Evolutionary conservation across 495 filamentous ascomycete species (phyloP).

Genomic region (Tricharina praecox): DNA sequence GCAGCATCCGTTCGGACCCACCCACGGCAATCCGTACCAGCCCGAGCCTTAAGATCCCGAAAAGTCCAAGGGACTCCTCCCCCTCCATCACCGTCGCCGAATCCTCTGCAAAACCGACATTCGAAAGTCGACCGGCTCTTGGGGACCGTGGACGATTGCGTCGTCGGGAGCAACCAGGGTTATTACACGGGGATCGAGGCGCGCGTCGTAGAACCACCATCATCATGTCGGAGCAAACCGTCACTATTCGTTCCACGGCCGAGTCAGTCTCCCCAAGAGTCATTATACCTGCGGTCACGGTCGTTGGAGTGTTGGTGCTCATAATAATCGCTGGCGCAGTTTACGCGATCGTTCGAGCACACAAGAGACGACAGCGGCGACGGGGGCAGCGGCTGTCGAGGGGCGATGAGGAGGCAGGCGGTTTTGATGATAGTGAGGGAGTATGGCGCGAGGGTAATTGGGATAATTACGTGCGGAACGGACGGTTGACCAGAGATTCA

Average conservation of each 20-base stretch:
- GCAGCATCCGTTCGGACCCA: not conserved
- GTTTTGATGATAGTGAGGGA: not conserved
- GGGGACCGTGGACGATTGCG: not conserved
- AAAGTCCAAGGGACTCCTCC: not conserved
- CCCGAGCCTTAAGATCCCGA: not conserved
- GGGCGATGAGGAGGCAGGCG: not conserved
- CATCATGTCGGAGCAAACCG: conserved; percentile 1
- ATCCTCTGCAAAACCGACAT: not conserved
- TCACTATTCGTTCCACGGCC: conserved; percentile 1
- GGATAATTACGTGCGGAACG: conserved; percentile 1
- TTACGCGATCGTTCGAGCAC: conserved; percentile 22
- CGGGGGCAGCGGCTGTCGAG: conserved; percentile 5
- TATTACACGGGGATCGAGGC: not conserved
- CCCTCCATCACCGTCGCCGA: not conserved
- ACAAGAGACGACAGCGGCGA: conserved; percentile 13
- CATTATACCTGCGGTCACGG: conserved; percentile 21
- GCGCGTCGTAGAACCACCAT: not conserved
- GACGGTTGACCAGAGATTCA: conserved; percentile 6
- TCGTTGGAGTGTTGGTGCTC: conserved; percentile 24
- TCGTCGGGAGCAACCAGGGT: not conserved
- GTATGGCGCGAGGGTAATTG: not conserved
- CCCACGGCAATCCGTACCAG: not conserved
- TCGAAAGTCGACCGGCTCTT: conserved; percentile 1
- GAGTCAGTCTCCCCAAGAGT: conserved; percentile 25
- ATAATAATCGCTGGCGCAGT: conserved; percentile 26